Conservation (phyloP, 164 flowering plant genomes). For the Protea cynaroides region DNA sequence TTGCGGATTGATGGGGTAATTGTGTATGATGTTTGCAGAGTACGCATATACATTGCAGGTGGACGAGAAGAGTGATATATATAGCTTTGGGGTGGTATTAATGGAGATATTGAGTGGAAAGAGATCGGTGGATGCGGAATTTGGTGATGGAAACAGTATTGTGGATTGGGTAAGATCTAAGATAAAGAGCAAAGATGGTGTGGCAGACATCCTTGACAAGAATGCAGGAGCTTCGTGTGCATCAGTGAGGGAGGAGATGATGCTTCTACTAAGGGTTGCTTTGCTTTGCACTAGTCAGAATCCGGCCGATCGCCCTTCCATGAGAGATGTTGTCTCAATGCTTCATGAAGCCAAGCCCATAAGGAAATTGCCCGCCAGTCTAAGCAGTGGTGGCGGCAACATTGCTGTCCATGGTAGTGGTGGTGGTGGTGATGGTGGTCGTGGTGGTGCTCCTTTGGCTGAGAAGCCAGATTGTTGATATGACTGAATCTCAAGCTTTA, state of each 20-base stretch:
- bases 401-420: constrained; percentile 11
- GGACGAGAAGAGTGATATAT: constrained; percentile 96
- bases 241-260: constrained; percentile 86
- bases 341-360: constrained; percentile 87
- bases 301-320: constrained; percentile 88
- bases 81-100: constrained; percentile 86
- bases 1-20: too few relatives aligned
- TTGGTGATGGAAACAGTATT: constrained; percentile 93
- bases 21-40: too few relatives aligned
- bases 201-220: constrained; percentile 59
- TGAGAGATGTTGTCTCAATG: constrained; percentile 96
- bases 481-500: constrained; percentile 9
- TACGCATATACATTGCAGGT: constrained; percentile 96
- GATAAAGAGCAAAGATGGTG: constrained; percentile 61
- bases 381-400: constrained; percentile 13
- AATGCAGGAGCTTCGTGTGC: constrained; percentile 70
- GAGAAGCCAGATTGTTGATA: constrained; percentile 42
- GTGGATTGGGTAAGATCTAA: constrained; percentile 89
- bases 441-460: constrained; percentile 15
- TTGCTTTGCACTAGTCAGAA: constrained; percentile 81
- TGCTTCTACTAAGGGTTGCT: constrained; percentile 70
- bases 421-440: constrained; percentile 16
- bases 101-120: constrained; percentile 85
- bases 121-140: constrained; percentile 72
- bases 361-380: constrained; percentile 47